Conservation (phyloP, 2,329 filamentous ascomycete species). For the Piedraia hortae region DNA sequence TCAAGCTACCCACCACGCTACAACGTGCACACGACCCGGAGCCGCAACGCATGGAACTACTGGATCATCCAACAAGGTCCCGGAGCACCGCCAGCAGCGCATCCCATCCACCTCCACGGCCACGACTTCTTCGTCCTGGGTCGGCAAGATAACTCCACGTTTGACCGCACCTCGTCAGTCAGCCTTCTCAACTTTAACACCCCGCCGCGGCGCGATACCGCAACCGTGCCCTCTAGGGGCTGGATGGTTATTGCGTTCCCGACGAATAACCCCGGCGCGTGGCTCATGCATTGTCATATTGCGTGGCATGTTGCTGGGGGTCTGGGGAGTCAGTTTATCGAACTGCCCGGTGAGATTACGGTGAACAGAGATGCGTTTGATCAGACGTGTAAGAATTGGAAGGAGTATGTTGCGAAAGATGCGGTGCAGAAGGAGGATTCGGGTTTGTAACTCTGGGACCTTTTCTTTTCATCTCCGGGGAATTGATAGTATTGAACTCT, state of each 20-base stretch:
- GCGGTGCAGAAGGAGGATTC: constrained; percentile 16
- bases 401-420: constrained; percentile 10
- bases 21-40: constrained; percentile 14
- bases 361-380: constrained; percentile 8
- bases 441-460: too few relatives aligned
- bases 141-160: constrained; percentile 3
- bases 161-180: constrained; percentile 3
- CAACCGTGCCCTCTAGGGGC: constrained; percentile 7
- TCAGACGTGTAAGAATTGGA: constrained; percentile 12
- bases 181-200: constrained; percentile 8
- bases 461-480: too few relatives aligned
- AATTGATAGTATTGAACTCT: too few relatives aligned
- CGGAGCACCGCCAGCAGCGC: too few relatives aligned
- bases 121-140: constrained; percentile 18
- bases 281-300: constrained; percentile 4
- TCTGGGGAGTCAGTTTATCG: constrained; percentile 27
- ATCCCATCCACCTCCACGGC: constrained; percentile 10
- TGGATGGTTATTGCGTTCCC: constrained; percentile 9
- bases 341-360: constrained; percentile 13
- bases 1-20: constrained; percentile 10
- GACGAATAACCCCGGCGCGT: constrained; percentile 10
- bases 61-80: constrained; percentile 11
- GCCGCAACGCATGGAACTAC: constrained; percentile 9
- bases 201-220: constrained; percentile 9
- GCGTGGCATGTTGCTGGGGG: constrained; percentile 18